A percentile compares a stretch with the other conserved stretches of the same genome.
These are phyloP conservation scores for Lactarius hatsudake DNA, from an alignment of 768 basidiomycete species.

Conservation along the genomic window DNA sequence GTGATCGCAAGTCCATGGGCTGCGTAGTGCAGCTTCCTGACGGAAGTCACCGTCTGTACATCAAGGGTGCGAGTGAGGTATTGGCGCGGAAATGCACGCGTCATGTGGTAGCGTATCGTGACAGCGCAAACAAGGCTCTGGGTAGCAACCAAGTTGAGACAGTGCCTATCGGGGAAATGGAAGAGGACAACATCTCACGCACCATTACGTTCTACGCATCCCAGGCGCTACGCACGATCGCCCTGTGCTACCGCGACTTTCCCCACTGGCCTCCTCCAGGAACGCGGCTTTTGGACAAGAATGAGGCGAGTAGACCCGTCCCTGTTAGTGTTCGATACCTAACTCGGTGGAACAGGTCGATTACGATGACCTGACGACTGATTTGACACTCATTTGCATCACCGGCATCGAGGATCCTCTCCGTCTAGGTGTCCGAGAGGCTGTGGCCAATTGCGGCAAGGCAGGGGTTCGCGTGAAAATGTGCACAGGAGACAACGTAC, in stretches of 20 bases:
- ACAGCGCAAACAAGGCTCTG: slow-evolving; percentile 32
- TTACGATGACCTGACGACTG: slow-evolving; percentile 63
- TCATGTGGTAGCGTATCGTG: slow-evolving; percentile 67
- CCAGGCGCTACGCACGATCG: slow-evolving; percentile 92
- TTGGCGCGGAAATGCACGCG: slow-evolving; percentile 70
- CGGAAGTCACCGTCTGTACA: slow-evolving; percentile 62
- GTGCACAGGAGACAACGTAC: slow-evolving; percentile 97
- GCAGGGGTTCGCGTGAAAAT: slow-evolving; percentile 96
- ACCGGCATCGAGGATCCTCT: slow-evolving; percentile 97
- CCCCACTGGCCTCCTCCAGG: slow-evolving; percentile 76
- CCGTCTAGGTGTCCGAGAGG: slow-evolving; percentile 82
- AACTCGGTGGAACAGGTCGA: slow-evolving; percentile 45
- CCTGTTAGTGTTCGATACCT: neutral
- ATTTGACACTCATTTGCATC: slow-evolving; percentile 85
- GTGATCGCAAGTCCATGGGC: slow-evolving; percentile 93
- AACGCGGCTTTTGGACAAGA: slow-evolving; percentile 38
- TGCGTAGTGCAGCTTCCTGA: slow-evolving; percentile 66
- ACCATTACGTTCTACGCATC: slow-evolving; percentile 99
- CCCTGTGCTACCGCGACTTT: slow-evolving; percentile 90
- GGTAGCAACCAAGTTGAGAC: slow-evolving; percentile 47
- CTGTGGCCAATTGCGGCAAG: slow-evolving; percentile 80
- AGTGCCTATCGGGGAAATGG: slow-evolving; percentile 58
- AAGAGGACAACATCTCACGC: slow-evolving; percentile 78
- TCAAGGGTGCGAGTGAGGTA: slow-evolving; percentile 96
- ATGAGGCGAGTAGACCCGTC: slow-evolving; percentile 47